A percentile compares a stretch with the other conserved stretches of the same genome.
These are phyloP conservation scores for Arctium lappa DNA, from an alignment of 129 eudicot genomes.

Conservation along the genomic window DNA sequence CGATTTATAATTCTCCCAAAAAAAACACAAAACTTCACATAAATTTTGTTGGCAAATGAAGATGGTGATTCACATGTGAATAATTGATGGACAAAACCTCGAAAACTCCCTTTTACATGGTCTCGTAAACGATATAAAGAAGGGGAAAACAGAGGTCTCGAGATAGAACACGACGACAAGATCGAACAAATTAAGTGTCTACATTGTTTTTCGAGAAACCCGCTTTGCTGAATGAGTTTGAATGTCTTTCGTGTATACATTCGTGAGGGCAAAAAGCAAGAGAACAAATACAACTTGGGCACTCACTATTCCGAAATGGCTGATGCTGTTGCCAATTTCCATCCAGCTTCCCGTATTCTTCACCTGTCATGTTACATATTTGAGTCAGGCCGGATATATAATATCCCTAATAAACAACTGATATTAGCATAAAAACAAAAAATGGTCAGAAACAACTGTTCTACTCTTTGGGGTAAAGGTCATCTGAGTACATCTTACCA, in stretches of 20 bases:
- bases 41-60: background rate
- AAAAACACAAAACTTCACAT: background rate
- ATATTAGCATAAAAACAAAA: background rate
- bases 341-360: conserved; percentile 98
- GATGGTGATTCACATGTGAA: background rate
- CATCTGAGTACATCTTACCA: background rate
- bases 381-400: background rate
- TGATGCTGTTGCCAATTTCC: conserved; percentile 99
- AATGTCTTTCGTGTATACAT: conserved; percentile 73
- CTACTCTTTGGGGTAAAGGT: background rate
- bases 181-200: conserved; percentile 12
- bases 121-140: background rate
- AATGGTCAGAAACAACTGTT: background rate
- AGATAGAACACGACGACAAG: background rate
- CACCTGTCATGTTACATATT: conserved; percentile 45
- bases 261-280: conserved; percentile 82
- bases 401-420: background rate
- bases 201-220: conserved; percentile 50
- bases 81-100: background rate
- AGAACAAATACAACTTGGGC: conserved; percentile 98
- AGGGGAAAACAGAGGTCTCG: conserved; percentile 9
- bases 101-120: conserved; percentile 17
- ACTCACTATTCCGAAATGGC: conserved; percentile 98
- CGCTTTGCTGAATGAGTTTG: conserved; percentile 46
- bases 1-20: background rate